A percentile compares a stretch with the other conserved stretches of the same genome.
Evolutionary conservation across 805 yeast species (phyloP).

Genomic region (Starmerella floricola): DNA sequence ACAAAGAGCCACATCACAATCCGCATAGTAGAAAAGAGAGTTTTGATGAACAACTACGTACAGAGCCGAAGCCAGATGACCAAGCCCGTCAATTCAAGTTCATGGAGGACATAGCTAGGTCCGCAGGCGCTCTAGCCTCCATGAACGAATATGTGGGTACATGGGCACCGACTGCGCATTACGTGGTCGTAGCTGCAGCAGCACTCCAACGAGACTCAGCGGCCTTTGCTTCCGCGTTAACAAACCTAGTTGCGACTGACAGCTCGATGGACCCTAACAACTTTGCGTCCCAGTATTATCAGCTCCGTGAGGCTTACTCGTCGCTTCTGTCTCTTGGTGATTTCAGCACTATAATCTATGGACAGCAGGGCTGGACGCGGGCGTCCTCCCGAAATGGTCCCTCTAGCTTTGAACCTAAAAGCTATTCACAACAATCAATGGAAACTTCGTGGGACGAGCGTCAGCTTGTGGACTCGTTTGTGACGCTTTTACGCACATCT

Average conservation of each 20-base stretch:
- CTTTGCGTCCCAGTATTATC: constrained; percentile 18
- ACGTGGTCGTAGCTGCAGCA: constrained; percentile 13
- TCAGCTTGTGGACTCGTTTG: constrained; percentile 26
- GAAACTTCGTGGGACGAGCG: constrained; percentile 24
- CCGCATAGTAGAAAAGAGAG: background rate
- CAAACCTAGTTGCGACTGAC: background rate
- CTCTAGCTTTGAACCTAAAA: background rate
- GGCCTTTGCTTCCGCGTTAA: constrained; percentile 13
- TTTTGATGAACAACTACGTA: background rate
- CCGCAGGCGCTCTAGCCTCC: constrained; percentile 9
- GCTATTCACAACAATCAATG: background rate
- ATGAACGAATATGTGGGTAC: constrained; percentile 13
- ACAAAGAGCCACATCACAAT: background rate
- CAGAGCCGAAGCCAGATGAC: background rate
- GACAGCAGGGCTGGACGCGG: constrained; percentile 14
- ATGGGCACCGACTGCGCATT: constrained; percentile 19
- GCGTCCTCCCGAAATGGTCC: constrained; percentile 8
- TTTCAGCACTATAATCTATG: constrained; percentile 7
- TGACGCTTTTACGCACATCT: constrained; percentile 27
- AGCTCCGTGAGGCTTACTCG: constrained; percentile 20
- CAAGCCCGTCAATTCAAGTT: background rate
- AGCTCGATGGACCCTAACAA: constrained; percentile 11
- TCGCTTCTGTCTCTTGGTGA: constrained; percentile 10
- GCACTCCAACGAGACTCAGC: constrained; percentile 17
- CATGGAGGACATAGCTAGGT: constrained; percentile 10